A percentile compares a stretch with the other conserved stretches of the same genome.
These are phyloP conservation scores for Cynara cardunculus DNA, from an alignment of 129 eudicot genomes.

Conservation along the genomic window DNA sequence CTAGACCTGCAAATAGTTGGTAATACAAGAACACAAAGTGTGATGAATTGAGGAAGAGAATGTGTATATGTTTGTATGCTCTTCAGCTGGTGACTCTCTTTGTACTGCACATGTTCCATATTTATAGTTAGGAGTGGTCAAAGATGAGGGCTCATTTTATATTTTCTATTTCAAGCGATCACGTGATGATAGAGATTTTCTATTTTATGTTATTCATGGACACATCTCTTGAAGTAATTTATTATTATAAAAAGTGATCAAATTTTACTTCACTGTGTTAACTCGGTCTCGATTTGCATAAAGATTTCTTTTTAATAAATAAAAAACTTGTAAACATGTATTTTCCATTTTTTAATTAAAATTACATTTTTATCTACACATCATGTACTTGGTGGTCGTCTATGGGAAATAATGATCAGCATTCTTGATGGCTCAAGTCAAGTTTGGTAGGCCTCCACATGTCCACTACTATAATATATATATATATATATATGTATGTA, in stretches of 20 bases:
- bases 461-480: no score
- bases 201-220: neutral
- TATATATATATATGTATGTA: no score
- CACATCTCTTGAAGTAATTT: neutral
- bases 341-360: neutral
- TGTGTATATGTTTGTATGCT: neutral
- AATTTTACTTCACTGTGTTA: neutral
- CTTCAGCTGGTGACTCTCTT: neutral
- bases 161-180: neutral
- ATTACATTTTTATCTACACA: no score
- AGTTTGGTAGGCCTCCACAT: no score
- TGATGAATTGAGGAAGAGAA: neutral
- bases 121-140: neutral
- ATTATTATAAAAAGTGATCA: neutral
- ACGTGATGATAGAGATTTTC: neutral
- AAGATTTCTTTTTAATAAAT: neutral
- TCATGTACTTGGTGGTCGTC: no score
- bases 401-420: no score
- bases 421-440: no score
- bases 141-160: no score
- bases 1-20: slow-evolving; percentile 3
- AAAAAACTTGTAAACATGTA: neutral
- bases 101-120: neutral
- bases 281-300: neutral
- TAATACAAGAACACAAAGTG: neutral